Percentiles rank a stretch among this genome's conserved stretches.
These are phyloP conservation scores for Pezicula neosporulosa DNA, from an alignment of 2,329 filamentous ascomycete species.

Conservation along the genomic window DNA sequence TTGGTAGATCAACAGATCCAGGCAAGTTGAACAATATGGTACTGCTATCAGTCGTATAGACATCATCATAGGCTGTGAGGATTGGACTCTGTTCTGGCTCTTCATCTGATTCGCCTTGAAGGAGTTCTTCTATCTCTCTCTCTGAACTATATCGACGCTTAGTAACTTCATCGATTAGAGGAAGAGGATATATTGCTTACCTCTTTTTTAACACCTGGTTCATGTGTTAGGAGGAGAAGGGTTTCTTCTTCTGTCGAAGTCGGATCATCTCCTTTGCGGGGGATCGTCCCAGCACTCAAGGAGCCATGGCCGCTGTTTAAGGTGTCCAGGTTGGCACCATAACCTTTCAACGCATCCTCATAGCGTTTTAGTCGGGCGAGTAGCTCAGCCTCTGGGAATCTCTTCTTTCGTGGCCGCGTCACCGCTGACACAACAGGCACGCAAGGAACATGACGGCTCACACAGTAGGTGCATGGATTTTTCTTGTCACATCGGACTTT, in stretches of 20 bases:
- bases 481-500: constrained; percentile 26
- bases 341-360: constrained; percentile 17
- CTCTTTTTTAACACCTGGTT: constrained; percentile 3
- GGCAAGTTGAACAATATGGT: constrained; percentile 45
- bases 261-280: constrained; percentile 3
- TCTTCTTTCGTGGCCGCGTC: constrained; percentile 18
- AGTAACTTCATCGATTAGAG: background rate
- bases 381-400: constrained; percentile 24
- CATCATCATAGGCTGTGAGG: constrained; percentile 24
- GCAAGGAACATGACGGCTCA: constrained; percentile 20
- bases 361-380: constrained; percentile 21
- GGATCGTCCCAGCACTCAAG: background rate
- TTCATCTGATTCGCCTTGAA: constrained; percentile 27
- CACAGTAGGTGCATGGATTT: constrained; percentile 23
- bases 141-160: constrained; percentile 19
- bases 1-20: constrained; percentile 34
- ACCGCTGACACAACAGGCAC: constrained; percentile 16
- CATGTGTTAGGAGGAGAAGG: background rate
- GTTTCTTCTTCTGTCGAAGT: constrained; percentile 8
- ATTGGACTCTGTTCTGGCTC: constrained; percentile 17
- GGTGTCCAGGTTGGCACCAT: constrained; percentile 23
- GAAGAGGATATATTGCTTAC: no score
- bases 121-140: constrained; percentile 26
- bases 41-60: constrained; percentile 13
- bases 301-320: constrained; percentile 10